Percentiles rank a stretch among this genome's conserved stretches.
Conservation (phyloP, 2,329 filamentous ascomycete genomes). For the Seiridium unicorne region DNA sequence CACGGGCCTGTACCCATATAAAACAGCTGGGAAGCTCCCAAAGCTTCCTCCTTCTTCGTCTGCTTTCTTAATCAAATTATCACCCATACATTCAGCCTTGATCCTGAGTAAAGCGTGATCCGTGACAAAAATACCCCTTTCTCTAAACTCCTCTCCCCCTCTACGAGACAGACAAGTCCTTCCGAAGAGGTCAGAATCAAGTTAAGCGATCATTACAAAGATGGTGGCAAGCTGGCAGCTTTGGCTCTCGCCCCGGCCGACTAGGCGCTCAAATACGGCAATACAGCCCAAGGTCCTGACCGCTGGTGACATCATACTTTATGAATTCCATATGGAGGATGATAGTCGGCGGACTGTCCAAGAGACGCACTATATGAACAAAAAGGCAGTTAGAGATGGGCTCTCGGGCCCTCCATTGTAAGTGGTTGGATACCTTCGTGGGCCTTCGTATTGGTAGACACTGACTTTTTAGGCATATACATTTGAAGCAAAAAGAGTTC, state of each 20-base stretch:
- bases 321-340: constrained; percentile 6
- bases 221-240: constrained; percentile 16
- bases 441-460: background rate
- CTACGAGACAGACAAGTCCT: background rate
- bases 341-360: constrained; percentile 10
- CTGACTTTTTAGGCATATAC: constrained; percentile 15
- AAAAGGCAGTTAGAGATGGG: constrained; percentile 11
- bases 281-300: background rate
- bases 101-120: no score
- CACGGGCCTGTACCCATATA: no score
- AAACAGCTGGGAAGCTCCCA: no score
- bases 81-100: no score
- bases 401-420: constrained; percentile 16
- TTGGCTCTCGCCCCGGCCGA: constrained; percentile 16
- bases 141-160: background rate
- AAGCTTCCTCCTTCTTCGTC: no score
- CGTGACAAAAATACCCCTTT: no score
- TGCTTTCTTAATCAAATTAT: no score
- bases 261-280: constrained; percentile 7
- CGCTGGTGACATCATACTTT: constrained; percentile 8
- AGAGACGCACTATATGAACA: constrained; percentile 16
- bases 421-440: background rate
- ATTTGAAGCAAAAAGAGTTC: constrained; percentile 14
- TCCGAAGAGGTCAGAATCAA: no score
- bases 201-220: background rate